Evolutionary conservation across 164 flowering plant species (phyloP), one percentile per base, ranked within the genome.

Genomic region (grape (Vitis vinifera)): DNA sequence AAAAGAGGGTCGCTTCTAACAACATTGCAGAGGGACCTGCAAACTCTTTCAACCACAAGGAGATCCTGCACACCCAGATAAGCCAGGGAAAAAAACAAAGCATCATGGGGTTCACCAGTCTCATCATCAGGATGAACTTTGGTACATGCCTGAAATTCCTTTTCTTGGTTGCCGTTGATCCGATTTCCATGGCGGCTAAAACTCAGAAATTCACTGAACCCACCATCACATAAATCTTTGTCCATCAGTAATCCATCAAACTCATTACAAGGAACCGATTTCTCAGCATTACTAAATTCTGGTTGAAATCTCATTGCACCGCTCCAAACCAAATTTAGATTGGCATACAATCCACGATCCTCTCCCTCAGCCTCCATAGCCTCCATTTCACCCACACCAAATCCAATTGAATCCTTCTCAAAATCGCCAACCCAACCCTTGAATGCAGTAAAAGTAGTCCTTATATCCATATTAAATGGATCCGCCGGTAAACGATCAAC

Each of bases 11-110:
- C 91, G 67, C 19, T 75, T 55, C 75, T 80, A 58, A 90, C 87
- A 0, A 84, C 75, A 64, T 72, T 73, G 13, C 75, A 72, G 53
- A 88, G 49, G 15, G 88, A 79, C 58, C 64, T 84, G 75, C 94
- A 94, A 71, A 88, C 97, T 69, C 79, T 82, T 72, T 84, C 94
- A 55, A 82, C 84, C 0, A 83, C 67, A 56, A 94, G 85, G 17
- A 90, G 87, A 74, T 90, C 98, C 70, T 63, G 72, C 55, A 87
- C 70, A 14, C 88, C 91, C 53, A 94, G 75, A 82, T 87, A 84
- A 53, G 82, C 67, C 13, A 94, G 81, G 10, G 82, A 81, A 76
- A 76, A 84, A 57, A 63, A 17, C 63, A 91, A 72, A 58, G 90
- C 97, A 11, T 76, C 84, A 59, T 87, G 91, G 3, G 90, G 89